Base-by-base conservation (phyloP, 345 rosid genomes). In the Citrus cavaleriei region DNA sequence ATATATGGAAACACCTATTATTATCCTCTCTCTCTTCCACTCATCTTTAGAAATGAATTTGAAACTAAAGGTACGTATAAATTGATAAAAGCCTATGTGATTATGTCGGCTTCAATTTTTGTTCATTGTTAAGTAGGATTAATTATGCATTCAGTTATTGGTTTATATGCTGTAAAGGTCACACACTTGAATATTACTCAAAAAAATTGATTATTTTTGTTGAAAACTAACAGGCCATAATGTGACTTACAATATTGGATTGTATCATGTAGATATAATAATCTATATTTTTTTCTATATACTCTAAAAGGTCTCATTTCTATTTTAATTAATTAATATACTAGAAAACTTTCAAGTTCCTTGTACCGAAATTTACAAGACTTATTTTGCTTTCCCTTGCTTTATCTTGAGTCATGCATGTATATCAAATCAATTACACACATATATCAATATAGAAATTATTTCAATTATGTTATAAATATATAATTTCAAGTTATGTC, bases 1-100 rank as follows among this genome's bases (percentile, higher is more conserved):
- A 40, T 54, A 18, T 54, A 18, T 42, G 69, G 80, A 68, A 78
- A 74, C 78, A 70, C 19, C 13, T 79, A 74, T 83, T 64, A 81
- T 84, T 60, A 9, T 6, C 54, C 27, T 71, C 28, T 38, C 37
- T 75, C 6, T 63, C 19, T 18, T 46, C 38, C 75, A 70, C 63
- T 30, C 54, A 54, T 62, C n/a, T 30, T 30, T 60, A 40, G 61
- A 51, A 76, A 70, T 13, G 16, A 62, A 66, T 58, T 54, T 61
- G 35, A 72, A 55, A 34, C 60, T 78, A 27, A 70, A 25, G 37
- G 67, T 58, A 73, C 54, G 24, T 64, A 30, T 3, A 63, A 14
- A 30, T 64, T 59, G 55, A 73, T 59, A 59, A 73, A 73, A 34
- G 22, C 57, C n/a, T 30, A 63, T 1, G 4, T 1, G 12, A 59